Conservation (phyloP, 345 rosid genomes). For the Melaleuca alternifolia region DNA sequence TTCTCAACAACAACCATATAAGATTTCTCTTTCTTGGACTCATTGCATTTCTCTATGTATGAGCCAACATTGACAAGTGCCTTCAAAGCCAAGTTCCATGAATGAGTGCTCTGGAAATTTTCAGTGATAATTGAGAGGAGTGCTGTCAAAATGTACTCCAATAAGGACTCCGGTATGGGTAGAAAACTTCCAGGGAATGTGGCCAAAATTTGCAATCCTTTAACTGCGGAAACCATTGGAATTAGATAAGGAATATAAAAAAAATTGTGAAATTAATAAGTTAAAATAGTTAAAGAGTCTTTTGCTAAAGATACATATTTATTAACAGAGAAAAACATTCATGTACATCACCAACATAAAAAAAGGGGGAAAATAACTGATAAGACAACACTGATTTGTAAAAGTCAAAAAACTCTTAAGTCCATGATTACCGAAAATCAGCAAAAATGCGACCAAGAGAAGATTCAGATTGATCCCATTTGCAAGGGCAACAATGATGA, state of each 20-base stretch:
- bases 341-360: background rate
- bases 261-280: background rate
- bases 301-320: background rate
- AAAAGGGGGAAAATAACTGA: background rate
- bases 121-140: slow-evolving; percentile 37
- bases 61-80: slow-evolving; percentile 67
- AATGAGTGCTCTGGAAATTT: slow-evolving; percentile 25
- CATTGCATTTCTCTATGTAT: slow-evolving; percentile 35
- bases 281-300: background rate
- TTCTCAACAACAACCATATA: slow-evolving; percentile 52
- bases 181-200: slow-evolving; percentile 41
- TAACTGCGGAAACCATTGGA: slow-evolving; percentile 40
- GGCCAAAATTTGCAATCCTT: slow-evolving; percentile 70
- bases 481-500: background rate
- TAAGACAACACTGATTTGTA: background rate
- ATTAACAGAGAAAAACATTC: background rate
- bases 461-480: background rate
- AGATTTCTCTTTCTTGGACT: slow-evolving; percentile 42
- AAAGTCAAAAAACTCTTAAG: background rate
- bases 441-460: background rate
- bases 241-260: background rate
- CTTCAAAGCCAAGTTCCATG: slow-evolving; percentile 65
- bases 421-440: background rate
- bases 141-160: slow-evolving; percentile 51
- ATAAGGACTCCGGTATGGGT: slow-evolving; percentile 38